phyloP scores from a whole-genome alignment of 257 asterid genomes.

The Nicotiana obtusifolia region DNA sequence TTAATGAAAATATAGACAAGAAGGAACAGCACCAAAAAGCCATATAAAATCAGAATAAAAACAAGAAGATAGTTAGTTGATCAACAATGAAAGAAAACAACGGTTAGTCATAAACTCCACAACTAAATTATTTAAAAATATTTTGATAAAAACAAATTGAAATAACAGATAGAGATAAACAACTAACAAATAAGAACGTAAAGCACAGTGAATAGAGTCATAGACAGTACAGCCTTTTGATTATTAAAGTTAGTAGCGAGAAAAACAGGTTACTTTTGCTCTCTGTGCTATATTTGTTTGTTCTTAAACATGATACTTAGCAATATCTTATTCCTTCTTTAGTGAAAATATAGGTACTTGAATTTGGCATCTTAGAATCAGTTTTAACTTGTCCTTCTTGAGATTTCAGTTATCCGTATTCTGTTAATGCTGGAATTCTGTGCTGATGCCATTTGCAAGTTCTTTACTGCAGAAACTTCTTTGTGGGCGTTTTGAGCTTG shows the following conservation, averaged over 20 bases:
- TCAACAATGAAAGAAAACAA: too few relatives aligned
- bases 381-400: background rate
- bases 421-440: background rate
- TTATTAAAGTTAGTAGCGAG: too few relatives aligned
- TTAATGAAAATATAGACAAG: too few relatives aligned
- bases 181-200: background rate
- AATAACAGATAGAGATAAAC: background rate
- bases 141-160: background rate
- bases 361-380: conserved; percentile 3
- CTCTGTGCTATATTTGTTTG: background rate
- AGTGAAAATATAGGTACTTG: background rate
- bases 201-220: background rate
- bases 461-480: conserved; percentile 54
- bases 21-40: too few relatives aligned
- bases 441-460: background rate
- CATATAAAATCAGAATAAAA: too few relatives aligned
- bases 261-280: too few relatives aligned
- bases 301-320: background rate
- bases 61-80: too few relatives aligned
- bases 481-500: conserved; percentile 91
- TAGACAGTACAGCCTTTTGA: too few relatives aligned
- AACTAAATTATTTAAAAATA: too few relatives aligned
- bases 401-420: background rate
- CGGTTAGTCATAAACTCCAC: too few relatives aligned
- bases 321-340: background rate